Percentiles rank a stretch among this genome's conserved stretches.
These are phyloP conservation scores for Dictyostelium purpureum DNA, from an alignment of 78 protist species.

Conservation along the genomic window DNA sequence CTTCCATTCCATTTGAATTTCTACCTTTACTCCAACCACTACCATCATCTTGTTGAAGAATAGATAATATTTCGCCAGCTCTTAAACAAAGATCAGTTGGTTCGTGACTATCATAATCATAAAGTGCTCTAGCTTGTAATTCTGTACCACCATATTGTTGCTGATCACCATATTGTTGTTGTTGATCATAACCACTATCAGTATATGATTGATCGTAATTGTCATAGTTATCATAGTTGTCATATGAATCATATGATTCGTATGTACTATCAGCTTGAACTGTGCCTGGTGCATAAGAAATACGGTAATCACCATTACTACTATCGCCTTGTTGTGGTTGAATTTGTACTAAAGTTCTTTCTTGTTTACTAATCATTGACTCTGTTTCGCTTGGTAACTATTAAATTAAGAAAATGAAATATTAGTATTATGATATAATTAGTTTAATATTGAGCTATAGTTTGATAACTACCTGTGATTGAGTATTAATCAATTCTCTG, in stretches of 20 bases:
- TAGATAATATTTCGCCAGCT: constrained; percentile 65
- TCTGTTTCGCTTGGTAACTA: constrained; percentile 61
- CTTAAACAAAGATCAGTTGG: constrained; percentile 43
- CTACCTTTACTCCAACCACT: constrained; percentile 77
- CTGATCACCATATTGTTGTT: background rate
- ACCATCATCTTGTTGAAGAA: constrained; percentile 77
- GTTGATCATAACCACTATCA: constrained; percentile 1
- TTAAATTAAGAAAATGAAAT: background rate
- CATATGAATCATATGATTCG: constrained; percentile 64
- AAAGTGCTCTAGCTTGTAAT: constrained; percentile 75
- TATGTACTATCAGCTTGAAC: constrained; percentile 15
- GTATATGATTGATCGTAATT: background rate
- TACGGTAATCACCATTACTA: constrained; percentile 41
- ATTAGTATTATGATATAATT: too few relatives aligned
- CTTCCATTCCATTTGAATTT: constrained; percentile 47
- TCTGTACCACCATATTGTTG: background rate
- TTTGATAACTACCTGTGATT: constrained; percentile 29
- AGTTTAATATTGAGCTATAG: background rate
- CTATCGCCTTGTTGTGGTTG: constrained; percentile 66
- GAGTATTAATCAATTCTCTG: constrained; percentile 65
- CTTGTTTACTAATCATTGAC: constrained; percentile 69
- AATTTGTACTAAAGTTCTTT: constrained; percentile 75
- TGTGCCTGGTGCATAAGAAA: constrained; percentile 70
- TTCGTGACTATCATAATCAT: constrained; percentile 61
- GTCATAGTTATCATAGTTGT: background rate